Percentiles rank a stretch among this genome's conserved stretches.
Evolutionary conservation across 805 yeast genomes (phyloP).

Genomic region (Jamesozyma hellenica): DNA sequence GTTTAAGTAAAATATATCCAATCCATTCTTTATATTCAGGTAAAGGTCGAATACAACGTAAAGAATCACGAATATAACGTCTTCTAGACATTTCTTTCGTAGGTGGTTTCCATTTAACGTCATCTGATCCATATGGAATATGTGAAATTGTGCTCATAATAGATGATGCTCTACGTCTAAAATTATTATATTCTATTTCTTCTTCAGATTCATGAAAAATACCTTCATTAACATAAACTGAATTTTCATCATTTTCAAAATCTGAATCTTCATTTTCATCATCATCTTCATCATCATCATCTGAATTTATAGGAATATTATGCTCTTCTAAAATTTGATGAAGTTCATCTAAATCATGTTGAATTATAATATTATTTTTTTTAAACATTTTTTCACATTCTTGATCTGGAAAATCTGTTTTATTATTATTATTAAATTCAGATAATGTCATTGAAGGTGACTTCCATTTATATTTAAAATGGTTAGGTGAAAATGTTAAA

Average conservation of each 20-base stretch:
- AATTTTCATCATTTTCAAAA: constrained; percentile 7
- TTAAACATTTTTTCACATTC: not conserved
- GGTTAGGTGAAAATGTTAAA: not conserved
- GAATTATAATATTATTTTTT: constrained; percentile 31
- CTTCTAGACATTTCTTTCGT: constrained; percentile 31
- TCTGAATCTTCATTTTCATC: constrained; percentile 11
- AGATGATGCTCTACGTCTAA: constrained; percentile 15
- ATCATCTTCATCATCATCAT: constrained; percentile 1
- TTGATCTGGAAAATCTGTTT: not conserved
- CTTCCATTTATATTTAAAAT: not conserved
- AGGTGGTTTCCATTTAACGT: constrained; percentile 41
- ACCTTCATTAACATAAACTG: constrained; percentile 24
- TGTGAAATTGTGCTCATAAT: constrained; percentile 18
- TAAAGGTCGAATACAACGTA: constrained; percentile 48
- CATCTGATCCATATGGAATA: constrained; percentile 18
- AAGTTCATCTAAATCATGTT: constrained; percentile 54
- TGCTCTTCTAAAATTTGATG: constrained; percentile 29
- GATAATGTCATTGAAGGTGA: not conserved
- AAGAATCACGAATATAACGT: constrained; percentile 41
- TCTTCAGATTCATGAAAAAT: constrained; percentile 21
- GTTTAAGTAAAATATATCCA: constrained; percentile 35
- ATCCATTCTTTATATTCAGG: constrained; percentile 45
- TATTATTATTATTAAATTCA: not conserved
- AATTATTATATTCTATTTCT: constrained; percentile 10
- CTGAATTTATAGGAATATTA: constrained; percentile 17